phyloP scores from a whole-genome alignment of 208 protist genomes.

The Leishmania aethiopica region DNA sequence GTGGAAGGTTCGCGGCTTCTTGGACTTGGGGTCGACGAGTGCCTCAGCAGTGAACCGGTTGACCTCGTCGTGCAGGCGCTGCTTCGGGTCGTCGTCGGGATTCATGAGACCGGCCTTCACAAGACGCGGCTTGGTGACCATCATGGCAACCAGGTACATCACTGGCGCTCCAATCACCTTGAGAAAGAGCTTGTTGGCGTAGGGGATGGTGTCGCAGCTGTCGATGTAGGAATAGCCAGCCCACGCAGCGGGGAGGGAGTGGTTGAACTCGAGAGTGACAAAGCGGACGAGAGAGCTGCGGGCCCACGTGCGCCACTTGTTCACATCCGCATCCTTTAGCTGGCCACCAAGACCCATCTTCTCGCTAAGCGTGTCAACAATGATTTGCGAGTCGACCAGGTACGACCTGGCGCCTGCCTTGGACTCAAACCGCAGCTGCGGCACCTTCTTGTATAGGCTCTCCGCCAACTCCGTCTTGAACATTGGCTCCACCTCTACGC shows the following conservation, averaged over 20 bases:
- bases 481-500: conserved; percentile 92
- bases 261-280: conserved; percentile 87
- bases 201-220: conserved; percentile 83
- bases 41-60: conserved; percentile 70
- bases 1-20: conserved; percentile 71
- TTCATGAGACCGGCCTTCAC: conserved; percentile 71
- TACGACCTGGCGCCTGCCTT: conserved; percentile 50
- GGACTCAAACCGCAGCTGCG: conserved; percentile 80
- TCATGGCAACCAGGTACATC: conserved; percentile 86
- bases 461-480: conserved; percentile 81
- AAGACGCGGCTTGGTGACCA: conserved; percentile 74
- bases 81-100: conserved; percentile 51
- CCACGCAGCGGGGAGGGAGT: conserved; percentile 74
- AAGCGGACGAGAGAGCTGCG: conserved; percentile 82
- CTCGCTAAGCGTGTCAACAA: conserved; percentile 78
- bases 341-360: conserved; percentile 55
- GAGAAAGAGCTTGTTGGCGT: conserved; percentile 86
- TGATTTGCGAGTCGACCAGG: conserved; percentile 83
- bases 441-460: conserved; percentile 90
- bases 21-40: conserved; percentile 56
- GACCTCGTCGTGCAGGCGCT: conserved; percentile 68
- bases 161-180: conserved; percentile 91
- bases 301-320: conserved; percentile 85
- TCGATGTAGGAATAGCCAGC: conserved; percentile 90
- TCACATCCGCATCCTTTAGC: conserved; percentile 66